Conservation (phyloP, 352 stramenopile species). For the Blastocystis sp. region DNA sequence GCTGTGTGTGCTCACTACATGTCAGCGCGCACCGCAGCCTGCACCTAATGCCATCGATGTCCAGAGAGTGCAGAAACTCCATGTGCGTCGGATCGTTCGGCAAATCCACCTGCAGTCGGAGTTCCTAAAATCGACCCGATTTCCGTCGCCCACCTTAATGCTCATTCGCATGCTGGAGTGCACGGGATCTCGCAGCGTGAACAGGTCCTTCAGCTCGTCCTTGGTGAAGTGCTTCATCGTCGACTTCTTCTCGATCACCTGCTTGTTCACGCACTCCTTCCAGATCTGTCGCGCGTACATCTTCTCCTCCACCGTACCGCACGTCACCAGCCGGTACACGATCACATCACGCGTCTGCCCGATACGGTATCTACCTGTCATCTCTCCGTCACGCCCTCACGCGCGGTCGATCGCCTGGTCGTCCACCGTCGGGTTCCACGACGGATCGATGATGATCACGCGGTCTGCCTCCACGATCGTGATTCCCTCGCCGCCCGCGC, state of each 20-base stretch:
- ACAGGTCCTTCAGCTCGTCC: conserved; percentile 40
- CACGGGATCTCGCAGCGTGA: not conserved
- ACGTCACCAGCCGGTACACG: conserved; percentile 83
- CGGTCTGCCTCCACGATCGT: conserved; percentile 75
- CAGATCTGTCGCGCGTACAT: conserved; percentile 80
- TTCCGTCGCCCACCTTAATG: conserved; percentile 1
- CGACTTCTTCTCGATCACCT: conserved; percentile 49
- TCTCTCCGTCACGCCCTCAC: conserved; percentile 28
- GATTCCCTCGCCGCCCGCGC: conserved; percentile 53
- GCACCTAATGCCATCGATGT: conserved; percentile 47
- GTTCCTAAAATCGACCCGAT: not conserved
- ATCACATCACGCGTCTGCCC: conserved; percentile 80
- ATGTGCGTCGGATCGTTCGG: conserved; percentile 24
- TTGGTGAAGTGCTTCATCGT: conserved; percentile 21
- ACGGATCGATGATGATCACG: conserved; percentile 84
- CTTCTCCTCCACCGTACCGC: conserved; percentile 84
- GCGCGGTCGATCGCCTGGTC: conserved; percentile 88
- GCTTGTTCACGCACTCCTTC: conserved; percentile 63
- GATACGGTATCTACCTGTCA: conserved; percentile 75
- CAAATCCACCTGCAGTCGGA: conserved; percentile 34
- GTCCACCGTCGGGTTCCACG: conserved; percentile 88
- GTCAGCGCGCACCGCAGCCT: not conserved
- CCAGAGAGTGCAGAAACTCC: conserved; percentile 27
- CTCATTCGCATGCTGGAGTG: conserved; percentile 10
- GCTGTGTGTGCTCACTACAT: conserved; percentile 37